A percentile compares a stretch with the other conserved stretches of the same genome.
These are phyloP conservation scores for Cordyceps cicadae DNA, from an alignment of 2,329 filamentous ascomycete genomes.

Conservation along the genomic window DNA sequence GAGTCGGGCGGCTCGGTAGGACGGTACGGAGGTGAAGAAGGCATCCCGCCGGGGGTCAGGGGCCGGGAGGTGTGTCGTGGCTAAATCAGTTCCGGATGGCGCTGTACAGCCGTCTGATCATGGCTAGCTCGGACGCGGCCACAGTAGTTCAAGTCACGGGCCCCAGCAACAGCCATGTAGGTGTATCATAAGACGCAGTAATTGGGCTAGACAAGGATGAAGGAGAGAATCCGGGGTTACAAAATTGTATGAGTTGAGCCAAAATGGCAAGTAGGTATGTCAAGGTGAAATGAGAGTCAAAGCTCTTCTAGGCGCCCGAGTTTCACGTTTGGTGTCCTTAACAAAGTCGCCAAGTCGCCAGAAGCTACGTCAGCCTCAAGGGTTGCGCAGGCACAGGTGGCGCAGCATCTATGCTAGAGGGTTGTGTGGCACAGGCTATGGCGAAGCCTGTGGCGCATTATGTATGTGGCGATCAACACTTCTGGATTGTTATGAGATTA, in stretches of 20 bases:
- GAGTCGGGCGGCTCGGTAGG: constrained; percentile 56
- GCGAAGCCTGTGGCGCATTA: background rate
- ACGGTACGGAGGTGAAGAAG: constrained; percentile 44
- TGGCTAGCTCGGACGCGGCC: constrained; percentile 9
- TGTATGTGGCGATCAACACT: background rate
- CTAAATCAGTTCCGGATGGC: constrained; percentile 14
- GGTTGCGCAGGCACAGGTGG: background rate
- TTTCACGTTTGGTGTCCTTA: constrained; percentile 4
- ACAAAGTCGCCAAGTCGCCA: background rate
- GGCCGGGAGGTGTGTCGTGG: constrained; percentile 6
- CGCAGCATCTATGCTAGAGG: background rate
- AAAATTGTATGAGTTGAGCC: background rate
- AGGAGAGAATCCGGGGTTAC: background rate
- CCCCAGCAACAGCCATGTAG: background rate
- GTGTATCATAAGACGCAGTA: constrained; percentile 2
- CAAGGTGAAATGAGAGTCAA: background rate
- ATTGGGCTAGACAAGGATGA: background rate
- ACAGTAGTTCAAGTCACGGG: constrained; percentile 11
- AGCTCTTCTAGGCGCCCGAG: background rate
- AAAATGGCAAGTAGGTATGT: background rate
- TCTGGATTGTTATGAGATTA: too few species aligned
- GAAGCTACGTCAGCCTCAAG: constrained; percentile 9
- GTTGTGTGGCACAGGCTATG: background rate
- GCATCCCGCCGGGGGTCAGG: constrained; percentile 39
- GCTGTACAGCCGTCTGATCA: constrained; percentile 17